Percentiles rank a stretch among this genome's conserved stretches.
phyloP scores from a whole-genome alignment of 2,329 filamentous ascomycete genomes.

The Teratosphaeria gauchensis region DNA sequence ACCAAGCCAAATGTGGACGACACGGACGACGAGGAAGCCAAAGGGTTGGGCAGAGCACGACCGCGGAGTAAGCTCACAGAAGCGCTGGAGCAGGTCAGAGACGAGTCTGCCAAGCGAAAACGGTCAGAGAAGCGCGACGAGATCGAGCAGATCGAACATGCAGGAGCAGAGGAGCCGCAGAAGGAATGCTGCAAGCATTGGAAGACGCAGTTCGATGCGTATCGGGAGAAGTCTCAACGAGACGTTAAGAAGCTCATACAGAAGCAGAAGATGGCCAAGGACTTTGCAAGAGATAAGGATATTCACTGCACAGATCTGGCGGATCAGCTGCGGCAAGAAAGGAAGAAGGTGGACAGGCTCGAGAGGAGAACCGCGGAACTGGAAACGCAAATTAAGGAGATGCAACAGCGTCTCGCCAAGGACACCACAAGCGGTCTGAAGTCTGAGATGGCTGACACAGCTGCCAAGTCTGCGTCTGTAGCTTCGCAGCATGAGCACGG shows the following conservation, averaged over 20 bases:
- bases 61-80: constrained; percentile 36
- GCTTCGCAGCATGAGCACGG: background rate
- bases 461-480: background rate
- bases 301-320: constrained; percentile 57
- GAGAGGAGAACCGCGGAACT: constrained; percentile 54
- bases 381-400: constrained; percentile 46
- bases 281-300: constrained; percentile 70
- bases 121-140: constrained; percentile 20
- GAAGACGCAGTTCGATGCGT: constrained; percentile 68
- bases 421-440: constrained; percentile 1
- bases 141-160: constrained; percentile 51
- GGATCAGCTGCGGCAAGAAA: constrained; percentile 58
- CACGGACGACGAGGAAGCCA: constrained; percentile 21
- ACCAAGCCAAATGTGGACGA: constrained; percentile 15
- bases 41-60: constrained; percentile 15
- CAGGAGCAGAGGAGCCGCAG: constrained; percentile 63
- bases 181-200: constrained; percentile 70
- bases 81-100: constrained; percentile 35
- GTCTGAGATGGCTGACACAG: constrained; percentile 6
- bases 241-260: constrained; percentile 70
- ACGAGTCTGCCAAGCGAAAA: constrained; percentile 26
- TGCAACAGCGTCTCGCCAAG: constrained; percentile 21
- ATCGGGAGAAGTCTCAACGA: constrained; percentile 59
- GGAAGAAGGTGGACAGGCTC: constrained; percentile 53
- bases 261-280: constrained; percentile 72